These are phyloP conservation scores for Nicotiana tomentosiformis DNA, from an alignment of 257 asterid species.

Conservation along the genomic window DNA sequence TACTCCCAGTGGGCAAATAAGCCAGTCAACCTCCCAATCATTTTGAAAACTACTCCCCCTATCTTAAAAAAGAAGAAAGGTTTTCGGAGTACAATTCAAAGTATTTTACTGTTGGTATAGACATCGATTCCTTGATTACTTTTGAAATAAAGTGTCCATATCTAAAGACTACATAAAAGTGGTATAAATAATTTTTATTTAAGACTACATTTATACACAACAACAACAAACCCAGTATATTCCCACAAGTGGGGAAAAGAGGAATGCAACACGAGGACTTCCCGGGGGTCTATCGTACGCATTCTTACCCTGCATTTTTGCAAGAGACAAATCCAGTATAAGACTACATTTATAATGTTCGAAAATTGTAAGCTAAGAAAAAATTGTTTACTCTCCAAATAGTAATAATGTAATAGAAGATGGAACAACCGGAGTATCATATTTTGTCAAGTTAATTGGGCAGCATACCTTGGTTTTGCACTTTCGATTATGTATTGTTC, in stretches of 20 bases:
- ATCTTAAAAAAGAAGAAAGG: neutral
- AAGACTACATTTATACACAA: neutral
- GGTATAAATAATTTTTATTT: neutral
- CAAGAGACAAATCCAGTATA: no score
- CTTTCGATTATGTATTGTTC: neutral
- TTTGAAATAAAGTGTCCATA: neutral
- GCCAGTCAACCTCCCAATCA: neutral
- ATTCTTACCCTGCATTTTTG: no score
- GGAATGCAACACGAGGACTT: no score
- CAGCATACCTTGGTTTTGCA: neutral
- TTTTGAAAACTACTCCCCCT: neutral
- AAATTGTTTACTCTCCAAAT: neutral
- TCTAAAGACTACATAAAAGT: neutral
- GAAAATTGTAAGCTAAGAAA: neutral
- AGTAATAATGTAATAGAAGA: neutral
- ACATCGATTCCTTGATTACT: neutral
- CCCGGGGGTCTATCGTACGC: no score
- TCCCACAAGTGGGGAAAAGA: no score
- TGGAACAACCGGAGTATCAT: neutral
- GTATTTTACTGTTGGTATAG: neutral
- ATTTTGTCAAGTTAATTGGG: neutral
- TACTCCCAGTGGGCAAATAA: neutral
- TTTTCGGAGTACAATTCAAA: neutral
- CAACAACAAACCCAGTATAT: no score
- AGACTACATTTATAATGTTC: neutral